Evolutionary conservation across 441 rosid species (phyloP).

Genomic region (Geranium incanum): DNA sequence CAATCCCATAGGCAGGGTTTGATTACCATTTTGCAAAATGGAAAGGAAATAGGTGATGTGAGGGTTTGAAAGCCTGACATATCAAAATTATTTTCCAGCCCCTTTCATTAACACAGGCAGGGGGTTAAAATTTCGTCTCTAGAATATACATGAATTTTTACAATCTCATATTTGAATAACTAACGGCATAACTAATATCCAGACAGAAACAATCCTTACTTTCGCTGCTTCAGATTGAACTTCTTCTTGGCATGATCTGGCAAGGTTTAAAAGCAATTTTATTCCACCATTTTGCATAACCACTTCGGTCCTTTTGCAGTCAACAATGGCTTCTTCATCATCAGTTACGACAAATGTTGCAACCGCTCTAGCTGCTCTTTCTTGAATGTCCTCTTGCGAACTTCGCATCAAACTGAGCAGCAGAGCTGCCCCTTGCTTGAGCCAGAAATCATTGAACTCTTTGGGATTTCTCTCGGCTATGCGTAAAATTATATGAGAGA

Average conservation of each 20-base stretch:
- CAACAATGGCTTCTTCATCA: constrained; percentile 91
- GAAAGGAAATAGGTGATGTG: too few relatives aligned
- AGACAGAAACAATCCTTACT: constrained; percentile 29
- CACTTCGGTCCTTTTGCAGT: constrained; percentile 87
- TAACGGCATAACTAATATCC: not conserved
- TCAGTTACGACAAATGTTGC: constrained; percentile 89
- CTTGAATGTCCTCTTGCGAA: constrained; percentile 88
- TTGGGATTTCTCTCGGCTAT: constrained; percentile 80
- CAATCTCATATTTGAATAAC: not conserved
- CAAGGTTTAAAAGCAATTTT: constrained; percentile 72
- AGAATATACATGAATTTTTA: not conserved
- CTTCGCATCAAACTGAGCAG: constrained; percentile 81
- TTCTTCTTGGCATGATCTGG: constrained; percentile 90
- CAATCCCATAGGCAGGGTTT: too few relatives aligned
- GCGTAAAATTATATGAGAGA: constrained; percentile 73
- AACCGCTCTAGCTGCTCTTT: constrained; percentile 84
- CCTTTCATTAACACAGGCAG: too few relatives aligned
- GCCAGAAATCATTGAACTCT: constrained; percentile 80
- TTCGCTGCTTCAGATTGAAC: constrained; percentile 96
- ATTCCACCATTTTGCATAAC: constrained; percentile 88
- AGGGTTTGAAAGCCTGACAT: too few relatives aligned
- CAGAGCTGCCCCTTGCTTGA: constrained; percentile 78
- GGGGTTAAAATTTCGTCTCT: too few relatives aligned
- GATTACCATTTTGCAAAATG: too few relatives aligned
- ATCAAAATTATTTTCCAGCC: too few relatives aligned